Conservation (phyloP, 2,329 filamentous ascomycete genomes). For the Penicillium sclerotigenum region DNA sequence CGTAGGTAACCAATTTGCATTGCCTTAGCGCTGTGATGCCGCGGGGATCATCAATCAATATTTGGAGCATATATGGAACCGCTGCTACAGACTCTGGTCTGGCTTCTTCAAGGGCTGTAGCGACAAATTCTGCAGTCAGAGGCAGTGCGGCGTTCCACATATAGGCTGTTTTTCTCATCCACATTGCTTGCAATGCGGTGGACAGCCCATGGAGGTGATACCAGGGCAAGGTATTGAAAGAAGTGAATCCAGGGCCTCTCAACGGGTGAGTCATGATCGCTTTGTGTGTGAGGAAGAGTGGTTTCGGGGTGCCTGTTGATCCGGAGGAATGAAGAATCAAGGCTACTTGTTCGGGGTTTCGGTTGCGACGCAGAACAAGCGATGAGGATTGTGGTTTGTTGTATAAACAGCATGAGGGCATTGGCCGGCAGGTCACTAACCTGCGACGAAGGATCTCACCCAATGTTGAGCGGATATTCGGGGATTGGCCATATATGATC, state of each 20-base stretch:
- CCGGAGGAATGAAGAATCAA: conserved; percentile 51
- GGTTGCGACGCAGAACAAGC: conserved; percentile 17
- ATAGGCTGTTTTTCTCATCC: conserved; percentile 41
- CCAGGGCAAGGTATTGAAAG: conserved; percentile 46
- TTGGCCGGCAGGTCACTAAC: conserved; percentile 25
- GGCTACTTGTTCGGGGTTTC: conserved; percentile 31
- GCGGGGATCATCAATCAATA: conserved; percentile 37
- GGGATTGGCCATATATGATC: conserved; percentile 39
- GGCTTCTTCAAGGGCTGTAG: conserved; percentile 36
- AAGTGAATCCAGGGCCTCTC: conserved; percentile 37
- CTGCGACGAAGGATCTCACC: conserved; percentile 27
- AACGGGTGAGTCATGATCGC: conserved; percentile 39
- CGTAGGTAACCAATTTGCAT: conserved; percentile 43
- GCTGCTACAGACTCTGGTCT: conserved; percentile 42
- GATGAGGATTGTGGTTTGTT: conserved; percentile 13
- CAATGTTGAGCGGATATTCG: conserved; percentile 34
- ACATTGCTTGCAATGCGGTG: conserved; percentile 46
- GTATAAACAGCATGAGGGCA: conserved; percentile 13
- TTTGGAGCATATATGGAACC: conserved; percentile 43
- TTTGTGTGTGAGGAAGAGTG: conserved; percentile 44
- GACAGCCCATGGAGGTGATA: conserved; percentile 46
- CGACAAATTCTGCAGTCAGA: conserved; percentile 37
- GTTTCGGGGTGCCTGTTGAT: conserved; percentile 49
- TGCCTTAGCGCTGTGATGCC: conserved; percentile 37
- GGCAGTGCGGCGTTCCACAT: conserved; percentile 44